Evolutionary conservation across 2,329 filamentous ascomycete species (phyloP), one percentile per base, ranked within the genome.

Genomic region (Trichoderma brevicompactum): DNA sequence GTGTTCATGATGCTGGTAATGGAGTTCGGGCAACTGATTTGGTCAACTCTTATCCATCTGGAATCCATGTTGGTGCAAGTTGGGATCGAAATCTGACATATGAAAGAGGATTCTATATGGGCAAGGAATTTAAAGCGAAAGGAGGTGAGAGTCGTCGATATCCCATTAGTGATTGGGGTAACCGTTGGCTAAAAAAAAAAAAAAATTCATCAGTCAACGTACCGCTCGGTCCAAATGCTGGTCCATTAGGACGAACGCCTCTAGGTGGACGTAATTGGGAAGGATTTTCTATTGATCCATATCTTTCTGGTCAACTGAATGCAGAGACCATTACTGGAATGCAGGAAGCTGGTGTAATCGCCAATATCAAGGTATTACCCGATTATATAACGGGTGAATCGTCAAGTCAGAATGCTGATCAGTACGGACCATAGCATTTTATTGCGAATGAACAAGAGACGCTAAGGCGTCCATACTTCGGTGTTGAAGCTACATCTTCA

Each of bases 341-440:
- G 60, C 92, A 95, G 74, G 86, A 89, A 71, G 87, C 88, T 3
- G 92, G 92, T 70, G 87, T 94, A 43, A 90, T 96, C 74, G 91
- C 92, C 64, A 92, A 88, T 79, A 87, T 81, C 81, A 94, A 85
- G 75, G 80, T 80, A 43, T 36, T 1, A 4, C 23, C 10, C 0
- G 0, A 32, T n/a, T 5, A 41, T 40, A 17, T 15, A n/a, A 34
- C 7, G n/a, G 0, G 2, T 7, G 10, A 17, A 40, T 40, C 4
- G 5, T 8, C 2, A 5, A 17, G 13, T 10, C 13, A 5, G 7
- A 23, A 15, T 17, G 46, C 44, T 59, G 17, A 58, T 7, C 32
- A 2, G 9, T 2, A 23, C 2, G 56, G 0, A 40, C 28, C 15
- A 8, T 48, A 78, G 83, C 86, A 89, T 69, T 83, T 81, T 65